Base-by-base conservation (phyloP, 208 protist species). In the Leishmania tarentolae region DNA sequence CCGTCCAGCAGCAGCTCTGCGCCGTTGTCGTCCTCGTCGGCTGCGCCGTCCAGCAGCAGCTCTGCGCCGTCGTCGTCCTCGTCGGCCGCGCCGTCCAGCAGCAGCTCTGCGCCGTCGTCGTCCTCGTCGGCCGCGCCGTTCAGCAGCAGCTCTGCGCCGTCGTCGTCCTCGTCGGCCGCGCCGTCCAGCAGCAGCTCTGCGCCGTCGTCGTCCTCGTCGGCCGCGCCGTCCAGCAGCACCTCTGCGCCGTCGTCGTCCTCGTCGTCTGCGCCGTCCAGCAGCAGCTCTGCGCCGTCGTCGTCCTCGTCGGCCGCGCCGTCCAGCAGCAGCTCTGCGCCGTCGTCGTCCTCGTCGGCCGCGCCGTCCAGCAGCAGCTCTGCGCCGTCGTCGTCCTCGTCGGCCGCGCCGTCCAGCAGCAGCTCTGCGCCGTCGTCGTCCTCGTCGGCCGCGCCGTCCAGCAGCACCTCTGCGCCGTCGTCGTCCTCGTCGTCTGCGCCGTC, bases 261-360 rank as follows among this genome's bases (percentile, higher is more conserved):
- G 28, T 44, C 65, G 65, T 70, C 31, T 44, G 31, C 28, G 37
- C 65, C 65, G 28, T 44, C 65, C 65, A 70, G 65, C 65, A 70
- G 65, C 65, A 70, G 65, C 65, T 70, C 65, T 15, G 65, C 65
- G 15, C 65, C n/a, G n/a, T 46, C 65, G 65, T 46, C 65, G 31
- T 70, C 65, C 35, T 70, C 65, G 37, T 70, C 65, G 28, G 42
- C 65, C 11, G 28, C 31, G 3, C 65, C 65, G 65, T 70, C 31
- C 65, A 70, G 65, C 65, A 70, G 65, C 65, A 70, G 65, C 65
- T 70, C 65, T 15, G 31, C 31, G 15, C 65, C 65, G 65, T 70
- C 65, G 65, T 70, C 65, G 61, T 63, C 57, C 24, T 63, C 57
- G 57, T 63, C 57, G 28, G 8, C 57, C 28, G 57, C 57, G 57